A percentile compares a stretch with the other conserved stretches of the same genome.
Evolutionary conservation across 805 yeast species (phyloP).

Genomic region (Saccharomycopsis oosterbeekiorum): DNA sequence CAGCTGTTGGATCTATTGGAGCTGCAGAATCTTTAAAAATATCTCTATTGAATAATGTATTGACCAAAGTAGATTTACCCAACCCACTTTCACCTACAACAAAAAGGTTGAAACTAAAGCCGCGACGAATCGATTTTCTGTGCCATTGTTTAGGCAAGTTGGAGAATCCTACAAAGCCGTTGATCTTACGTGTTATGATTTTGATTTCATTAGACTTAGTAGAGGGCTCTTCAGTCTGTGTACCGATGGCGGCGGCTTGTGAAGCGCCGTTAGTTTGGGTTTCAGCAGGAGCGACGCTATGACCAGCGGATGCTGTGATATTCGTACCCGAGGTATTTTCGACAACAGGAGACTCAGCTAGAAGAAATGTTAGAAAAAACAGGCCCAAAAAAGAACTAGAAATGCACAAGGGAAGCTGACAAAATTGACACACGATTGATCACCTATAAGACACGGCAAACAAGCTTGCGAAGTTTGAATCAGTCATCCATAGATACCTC

Average conservation of each 20-base stretch:
- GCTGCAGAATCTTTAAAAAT: slow-evolving; percentile 36
- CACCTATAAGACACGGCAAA: no score
- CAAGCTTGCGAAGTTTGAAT: no score
- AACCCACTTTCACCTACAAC: slow-evolving; percentile 88
- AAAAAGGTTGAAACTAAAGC: slow-evolving; percentile 80
- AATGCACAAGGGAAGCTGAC: neutral
- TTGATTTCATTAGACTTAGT: slow-evolving; percentile 34
- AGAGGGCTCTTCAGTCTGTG: neutral
- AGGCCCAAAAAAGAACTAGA: neutral
- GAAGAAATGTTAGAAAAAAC: neutral
- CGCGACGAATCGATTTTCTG: slow-evolving; percentile 80
- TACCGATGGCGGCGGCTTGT: neutral
- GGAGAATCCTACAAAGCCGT: slow-evolving; percentile 93
- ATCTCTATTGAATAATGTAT: slow-evolving; percentile 73
- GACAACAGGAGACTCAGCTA: neutral
- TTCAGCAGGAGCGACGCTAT: neutral
- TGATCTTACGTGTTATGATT: slow-evolving; percentile 71
- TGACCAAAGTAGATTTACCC: slow-evolving; percentile 87
- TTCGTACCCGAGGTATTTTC: neutral
- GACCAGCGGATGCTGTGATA: neutral
- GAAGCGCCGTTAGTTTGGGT: neutral
- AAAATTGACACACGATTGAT: neutral
- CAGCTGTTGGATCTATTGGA: slow-evolving; percentile 26
- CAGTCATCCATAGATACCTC: no score
- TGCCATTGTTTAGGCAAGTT: slow-evolving; percentile 99